Evolutionary conservation across 1,284 basidiomycete genomes (phyloP), one percentile per base, ranked within the genome.

Genomic region (Sanghuangporus baumii): DNA sequence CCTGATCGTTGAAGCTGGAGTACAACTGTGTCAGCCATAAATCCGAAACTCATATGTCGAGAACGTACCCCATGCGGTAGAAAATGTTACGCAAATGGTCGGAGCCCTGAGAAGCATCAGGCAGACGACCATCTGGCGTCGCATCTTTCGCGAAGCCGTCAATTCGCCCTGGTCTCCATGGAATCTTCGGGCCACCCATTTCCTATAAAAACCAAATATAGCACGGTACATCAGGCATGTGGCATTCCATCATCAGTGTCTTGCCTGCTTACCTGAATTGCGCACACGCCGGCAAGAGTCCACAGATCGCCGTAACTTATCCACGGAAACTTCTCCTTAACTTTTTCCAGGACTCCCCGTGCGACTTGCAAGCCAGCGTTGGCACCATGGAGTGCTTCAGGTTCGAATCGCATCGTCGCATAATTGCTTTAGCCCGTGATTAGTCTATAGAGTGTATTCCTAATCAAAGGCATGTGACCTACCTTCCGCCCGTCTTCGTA

Each of bases 251-350:
- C 11, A 8, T 41, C 16, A 37, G 54, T 23, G 47, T 9, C 55
- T 18, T 12, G 66, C 68, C 48, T 46, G 50, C 67, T 56, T 51
- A 73, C 81, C 81, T 98, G 93, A 65, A 99, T 76, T 57, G 93
- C 89, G 67, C 81, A 82, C 51, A 93, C 91, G 72, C 94, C 95
- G 64, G 79, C 94, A 51, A 97, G 86, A 23, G 94, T 97, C 94
- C 94, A 96, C 60, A 96, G 80, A 72, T 96, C 94, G 69, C 94
- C 94, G 74, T 96, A 97, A 63, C 86, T 89, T 71, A 97, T 96
- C 94, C 94, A 96, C 0, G 87, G 83, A 74, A 87, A 88, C 68
- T 95, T 83, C 65, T 87, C 74, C 80, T 99, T 96, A 74, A 98
- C 77, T 65, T 89, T 85, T 74, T 98, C 91, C 84, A 98, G 87